Conservation (phyloP, 208 protist genomes). For the Crithidia fasciculata region DNA sequence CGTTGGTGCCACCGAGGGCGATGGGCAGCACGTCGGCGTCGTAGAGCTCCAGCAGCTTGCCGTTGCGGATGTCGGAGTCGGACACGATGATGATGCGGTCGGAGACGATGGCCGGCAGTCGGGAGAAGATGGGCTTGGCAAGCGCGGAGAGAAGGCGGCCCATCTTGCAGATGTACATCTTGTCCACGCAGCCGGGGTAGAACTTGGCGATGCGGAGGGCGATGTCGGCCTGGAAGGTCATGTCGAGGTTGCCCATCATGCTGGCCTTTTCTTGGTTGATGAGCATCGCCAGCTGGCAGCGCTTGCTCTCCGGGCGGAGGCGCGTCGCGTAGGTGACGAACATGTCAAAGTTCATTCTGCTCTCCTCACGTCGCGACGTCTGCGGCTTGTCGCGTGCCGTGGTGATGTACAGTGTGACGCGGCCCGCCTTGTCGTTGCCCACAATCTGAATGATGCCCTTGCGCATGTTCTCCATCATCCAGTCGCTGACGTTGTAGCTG, state of each 20-base stretch:
- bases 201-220: conserved; percentile 73
- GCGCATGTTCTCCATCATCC: conserved; percentile 69
- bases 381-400: conserved; percentile 53
- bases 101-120: conserved; percentile 60
- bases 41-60: conserved; percentile 54
- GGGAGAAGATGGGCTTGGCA: conserved; percentile 66
- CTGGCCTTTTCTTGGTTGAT: conserved; percentile 67
- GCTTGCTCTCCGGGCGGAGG: conserved; percentile 51
- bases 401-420: conserved; percentile 57
- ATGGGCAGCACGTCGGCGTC: conserved; percentile 62
- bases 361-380: conserved; percentile 46
- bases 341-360: conserved; percentile 65
- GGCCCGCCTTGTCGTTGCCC: conserved; percentile 62
- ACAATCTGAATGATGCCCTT: conserved; percentile 69
- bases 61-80: conserved; percentile 42
- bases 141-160: conserved; percentile 41
- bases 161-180: conserved; percentile 84
- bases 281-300: conserved; percentile 61
- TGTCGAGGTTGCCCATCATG: conserved; percentile 68
- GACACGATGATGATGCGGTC: conserved; percentile 60
- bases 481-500: conserved; percentile 64
- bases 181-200: conserved; percentile 65
- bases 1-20: conserved; percentile 60
- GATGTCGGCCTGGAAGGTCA: conserved; percentile 67
- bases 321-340: conserved; percentile 72